Evolutionary conservation across 352 stramenopile genomes (phyloP).

Genomic region (Phytophthora niederhauseri): DNA sequence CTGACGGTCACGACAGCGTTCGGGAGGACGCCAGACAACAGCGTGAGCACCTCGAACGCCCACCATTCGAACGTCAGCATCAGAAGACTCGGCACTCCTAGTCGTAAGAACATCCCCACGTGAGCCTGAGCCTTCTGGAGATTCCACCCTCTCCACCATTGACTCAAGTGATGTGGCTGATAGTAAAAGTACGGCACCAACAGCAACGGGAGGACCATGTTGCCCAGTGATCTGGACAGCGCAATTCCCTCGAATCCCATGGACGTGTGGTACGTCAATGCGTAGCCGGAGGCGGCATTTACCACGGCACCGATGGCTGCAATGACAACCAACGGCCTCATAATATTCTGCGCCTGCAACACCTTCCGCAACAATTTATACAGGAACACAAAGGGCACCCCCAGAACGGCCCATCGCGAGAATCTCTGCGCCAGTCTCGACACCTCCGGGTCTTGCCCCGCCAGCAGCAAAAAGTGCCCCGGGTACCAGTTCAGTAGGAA

Average conservation of each 20-base stretch:
- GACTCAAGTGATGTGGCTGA: conserved; percentile 18
- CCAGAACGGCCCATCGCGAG: conserved; percentile 55
- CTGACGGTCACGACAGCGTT: conserved; percentile 68
- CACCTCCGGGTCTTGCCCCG: conserved; percentile 54
- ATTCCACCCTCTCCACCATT: conserved; percentile 77
- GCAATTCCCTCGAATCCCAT: conserved; percentile 80
- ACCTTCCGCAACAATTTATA: conserved; percentile 84
- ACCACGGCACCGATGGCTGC: conserved; percentile 60
- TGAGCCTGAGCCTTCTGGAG: conserved; percentile 49
- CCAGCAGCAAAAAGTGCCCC: conserved; percentile 41
- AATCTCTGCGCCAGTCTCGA: conserved; percentile 61
- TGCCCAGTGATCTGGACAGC: conserved; percentile 60
- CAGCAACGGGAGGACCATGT: conserved; percentile 53
- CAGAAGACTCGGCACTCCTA: conserved; percentile 65
- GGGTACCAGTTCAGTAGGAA: conserved; percentile 69
- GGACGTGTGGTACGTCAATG: conserved; percentile 70
- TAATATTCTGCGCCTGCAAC: conserved; percentile 75
- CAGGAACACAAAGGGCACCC: conserved; percentile 71
- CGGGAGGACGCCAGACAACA: conserved; percentile 71
- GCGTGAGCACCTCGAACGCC: conserved; percentile 75
- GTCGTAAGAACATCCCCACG: conserved; percentile 58
- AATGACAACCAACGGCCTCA: conserved; percentile 67
- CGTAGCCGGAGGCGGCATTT: conserved; percentile 66
- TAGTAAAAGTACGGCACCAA: conserved; percentile 63
- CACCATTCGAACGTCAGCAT: conserved; percentile 82